Conservation (phyloP, 768 basidiomycete genomes). For the Suillus discolor region DNA sequence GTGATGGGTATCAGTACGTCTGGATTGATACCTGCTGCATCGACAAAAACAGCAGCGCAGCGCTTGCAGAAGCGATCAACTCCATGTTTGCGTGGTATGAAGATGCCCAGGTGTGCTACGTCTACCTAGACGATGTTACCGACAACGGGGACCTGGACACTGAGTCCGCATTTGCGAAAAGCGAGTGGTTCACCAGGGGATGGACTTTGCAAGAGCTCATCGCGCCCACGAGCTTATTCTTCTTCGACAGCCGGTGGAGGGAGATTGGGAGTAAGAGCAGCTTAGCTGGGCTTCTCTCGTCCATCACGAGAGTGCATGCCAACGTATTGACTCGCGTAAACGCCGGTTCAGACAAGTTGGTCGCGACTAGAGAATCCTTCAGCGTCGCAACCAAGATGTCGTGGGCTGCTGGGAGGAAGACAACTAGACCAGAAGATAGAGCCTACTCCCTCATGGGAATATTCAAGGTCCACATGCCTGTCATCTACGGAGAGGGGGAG, state of each 20-base stretch:
- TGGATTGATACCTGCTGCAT: conserved; percentile 20
- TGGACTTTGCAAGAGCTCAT: conserved; percentile 15
- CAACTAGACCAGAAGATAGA: conserved; percentile 26
- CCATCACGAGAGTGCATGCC: conserved; percentile 8
- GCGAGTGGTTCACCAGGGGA: conserved; percentile 19
- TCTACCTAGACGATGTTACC: conserved; percentile 15
- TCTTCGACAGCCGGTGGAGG: conserved; percentile 18
- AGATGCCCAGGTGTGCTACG: conserved; percentile 17
- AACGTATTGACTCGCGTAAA: conserved; percentile 8
- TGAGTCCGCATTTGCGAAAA: neutral
- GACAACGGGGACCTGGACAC: neutral
- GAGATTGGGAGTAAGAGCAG: conserved; percentile 14
- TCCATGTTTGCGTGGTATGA: conserved; percentile 22
- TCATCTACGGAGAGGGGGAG: conserved; percentile 27
- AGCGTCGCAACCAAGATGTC: conserved; percentile 12
- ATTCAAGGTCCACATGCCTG: conserved; percentile 22
- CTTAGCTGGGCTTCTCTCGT: conserved; percentile 1
- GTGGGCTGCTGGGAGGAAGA: conserved; percentile 24
- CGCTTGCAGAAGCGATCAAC: conserved; percentile 15
- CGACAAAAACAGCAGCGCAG: conserved; percentile 18
- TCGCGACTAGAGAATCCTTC: neutral
- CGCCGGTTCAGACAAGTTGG: neutral
- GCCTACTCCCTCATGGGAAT: conserved; percentile 28
- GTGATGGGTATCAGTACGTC: conserved; percentile 13
- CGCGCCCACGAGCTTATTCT: conserved; percentile 17